Percentiles rank a stretch among this genome's conserved stretches.
These are phyloP conservation scores for Leccinellum albellum DNA, from an alignment of 768 basidiomycete species.

Conservation along the genomic window DNA sequence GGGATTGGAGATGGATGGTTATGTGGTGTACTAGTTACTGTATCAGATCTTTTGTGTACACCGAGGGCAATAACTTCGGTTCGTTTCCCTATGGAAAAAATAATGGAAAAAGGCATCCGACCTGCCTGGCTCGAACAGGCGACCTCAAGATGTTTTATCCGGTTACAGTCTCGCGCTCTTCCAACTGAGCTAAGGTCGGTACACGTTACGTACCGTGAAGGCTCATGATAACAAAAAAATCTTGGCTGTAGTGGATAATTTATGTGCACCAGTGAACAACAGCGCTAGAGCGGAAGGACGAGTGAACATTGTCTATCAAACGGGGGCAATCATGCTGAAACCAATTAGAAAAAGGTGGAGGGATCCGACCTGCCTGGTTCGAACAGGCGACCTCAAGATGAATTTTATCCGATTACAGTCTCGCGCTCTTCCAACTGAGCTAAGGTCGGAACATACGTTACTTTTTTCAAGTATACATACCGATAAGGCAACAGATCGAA, in stretches of 20 bases:
- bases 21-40: no score
- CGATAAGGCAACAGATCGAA: background rate
- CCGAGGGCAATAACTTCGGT: no score
- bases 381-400: slow-evolving; percentile 46
- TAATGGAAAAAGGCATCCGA: slow-evolving; percentile 31
- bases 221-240: background rate
- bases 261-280: no score
- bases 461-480: background rate
- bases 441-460: slow-evolving; percentile 15
- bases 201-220: background rate
- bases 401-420: slow-evolving; percentile 37
- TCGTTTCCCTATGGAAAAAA: no score
- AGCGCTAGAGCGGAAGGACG: no score
- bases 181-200: slow-evolving; percentile 42
- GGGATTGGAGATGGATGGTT: no score
- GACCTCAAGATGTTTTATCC: slow-evolving; percentile 46
- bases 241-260: no score
- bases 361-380: slow-evolving; percentile 38
- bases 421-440: slow-evolving; percentile 51
- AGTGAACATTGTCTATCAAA: no score
- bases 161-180: slow-evolving; percentile 48
- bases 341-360: background rate
- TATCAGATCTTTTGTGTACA: no score
- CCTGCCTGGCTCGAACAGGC: slow-evolving; percentile 63
- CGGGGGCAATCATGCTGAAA: no score